Percentiles rank a stretch among this genome's conserved stretches.
Conservation (phyloP, 2,329 filamentous ascomycete species). For the Hirsutella rhossiliensis region DNA sequence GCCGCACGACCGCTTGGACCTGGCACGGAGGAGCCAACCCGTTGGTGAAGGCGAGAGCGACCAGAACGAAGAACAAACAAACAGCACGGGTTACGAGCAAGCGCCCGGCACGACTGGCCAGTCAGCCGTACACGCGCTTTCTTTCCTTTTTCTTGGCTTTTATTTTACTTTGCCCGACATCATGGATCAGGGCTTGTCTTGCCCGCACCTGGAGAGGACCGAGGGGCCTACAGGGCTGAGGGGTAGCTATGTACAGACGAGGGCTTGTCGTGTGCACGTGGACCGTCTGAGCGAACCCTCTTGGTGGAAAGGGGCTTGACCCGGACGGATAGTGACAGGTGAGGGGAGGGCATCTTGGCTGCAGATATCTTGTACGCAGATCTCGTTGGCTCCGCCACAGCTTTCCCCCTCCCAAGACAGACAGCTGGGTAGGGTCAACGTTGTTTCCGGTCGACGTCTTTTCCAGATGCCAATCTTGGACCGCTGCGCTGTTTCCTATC, state of each 20-base stretch:
- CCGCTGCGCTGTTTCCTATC: slow-evolving; percentile 7
- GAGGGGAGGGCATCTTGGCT: slow-evolving; percentile 2
- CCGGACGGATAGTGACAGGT: background rate
- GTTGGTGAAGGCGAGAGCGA: background rate
- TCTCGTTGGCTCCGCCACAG: slow-evolving; percentile 1
- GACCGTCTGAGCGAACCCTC: background rate
- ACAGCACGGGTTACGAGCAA: slow-evolving; percentile 5
- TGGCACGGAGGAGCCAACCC: background rate
- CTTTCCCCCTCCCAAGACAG: background rate
- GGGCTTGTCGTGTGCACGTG: background rate
- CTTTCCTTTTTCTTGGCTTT: slow-evolving; percentile 7
- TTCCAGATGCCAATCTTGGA: slow-evolving; percentile 1
- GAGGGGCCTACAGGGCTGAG: background rate
- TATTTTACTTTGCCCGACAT: slow-evolving; percentile 1
- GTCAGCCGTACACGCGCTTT: slow-evolving; percentile 3
- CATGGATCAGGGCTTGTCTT: slow-evolving; percentile 2
- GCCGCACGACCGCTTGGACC: slow-evolving; percentile 13
- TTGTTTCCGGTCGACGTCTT: slow-evolving; percentile 1
- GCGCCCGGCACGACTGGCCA: slow-evolving; percentile 1
- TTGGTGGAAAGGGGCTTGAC: background rate
- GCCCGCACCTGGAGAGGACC: background rate
- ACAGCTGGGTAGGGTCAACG: background rate
- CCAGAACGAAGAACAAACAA: background rate
- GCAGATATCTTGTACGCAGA: slow-evolving; percentile 6
- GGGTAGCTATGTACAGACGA: background rate